Percentiles rank a stretch among this genome's conserved stretches.
phyloP scores from a whole-genome alignment of 257 asterid species.

The Linderniella brevidens region DNA sequence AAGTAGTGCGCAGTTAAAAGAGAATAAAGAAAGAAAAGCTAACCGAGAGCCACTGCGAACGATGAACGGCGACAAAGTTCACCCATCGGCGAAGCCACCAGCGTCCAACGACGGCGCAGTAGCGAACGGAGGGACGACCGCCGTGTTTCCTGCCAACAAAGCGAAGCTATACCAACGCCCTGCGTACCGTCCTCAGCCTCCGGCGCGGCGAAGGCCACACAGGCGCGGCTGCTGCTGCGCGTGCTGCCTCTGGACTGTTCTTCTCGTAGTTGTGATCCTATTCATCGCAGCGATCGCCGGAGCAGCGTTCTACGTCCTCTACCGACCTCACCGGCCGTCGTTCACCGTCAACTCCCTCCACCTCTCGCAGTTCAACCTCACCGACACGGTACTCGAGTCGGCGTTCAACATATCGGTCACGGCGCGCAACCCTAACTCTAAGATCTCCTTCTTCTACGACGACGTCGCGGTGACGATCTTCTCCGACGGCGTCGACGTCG shows the following conservation, averaged over 20 bases:
- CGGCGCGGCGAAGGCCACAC: slow-evolving; percentile 33
- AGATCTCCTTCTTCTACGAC: slow-evolving; percentile 23
- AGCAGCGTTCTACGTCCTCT: not conserved
- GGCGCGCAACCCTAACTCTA: slow-evolving; percentile 35
- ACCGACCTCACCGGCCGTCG: slow-evolving; percentile 37
- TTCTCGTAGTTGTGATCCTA: not conserved
- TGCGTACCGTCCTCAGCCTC: slow-evolving; percentile 71
- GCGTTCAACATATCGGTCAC: slow-evolving; percentile 27
- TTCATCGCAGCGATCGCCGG: not conserved
- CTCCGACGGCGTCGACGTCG: slow-evolving; percentile 1
- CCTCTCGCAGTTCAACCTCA: slow-evolving; percentile 34
- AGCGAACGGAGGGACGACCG: not conserved
- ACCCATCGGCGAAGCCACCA: not conserved
- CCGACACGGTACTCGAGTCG: slow-evolving; percentile 19
- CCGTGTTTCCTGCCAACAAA: slow-evolving; percentile 37
- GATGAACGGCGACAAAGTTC: no score
- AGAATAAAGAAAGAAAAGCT: no score
- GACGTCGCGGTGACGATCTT: not conserved
- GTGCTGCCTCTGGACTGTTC: slow-evolving; percentile 12
- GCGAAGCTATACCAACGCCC: slow-evolving; percentile 64
- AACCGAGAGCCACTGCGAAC: no score
- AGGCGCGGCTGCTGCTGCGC: slow-evolving; percentile 55
- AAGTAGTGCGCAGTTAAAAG: no score
- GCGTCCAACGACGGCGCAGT: not conserved
- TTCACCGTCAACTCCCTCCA: slow-evolving; percentile 29